phyloP scores from a whole-genome alignment of 116 monocot species.

The Cymodocea nodosa region DNA sequence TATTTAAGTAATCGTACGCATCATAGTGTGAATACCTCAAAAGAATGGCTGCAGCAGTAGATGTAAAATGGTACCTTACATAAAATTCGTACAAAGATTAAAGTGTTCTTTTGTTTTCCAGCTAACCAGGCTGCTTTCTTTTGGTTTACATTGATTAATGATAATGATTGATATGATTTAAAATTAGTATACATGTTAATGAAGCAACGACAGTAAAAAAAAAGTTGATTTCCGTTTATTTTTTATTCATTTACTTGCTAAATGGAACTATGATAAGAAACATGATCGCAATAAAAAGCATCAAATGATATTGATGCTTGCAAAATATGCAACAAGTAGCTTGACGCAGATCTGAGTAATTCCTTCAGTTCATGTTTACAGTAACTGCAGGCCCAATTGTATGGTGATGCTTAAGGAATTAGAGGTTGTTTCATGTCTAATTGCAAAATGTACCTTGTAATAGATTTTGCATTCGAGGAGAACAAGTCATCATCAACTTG shows the following conservation, averaged over 20 bases:
- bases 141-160: too few species aligned
- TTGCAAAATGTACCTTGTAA: conserved; percentile 18
- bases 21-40: not conserved
- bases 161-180: too few species aligned
- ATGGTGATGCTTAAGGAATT: too few species aligned
- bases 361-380: not conserved
- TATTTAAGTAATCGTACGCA: not conserved
- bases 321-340: not conserved
- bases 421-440: not conserved
- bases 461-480: conserved; percentile 11
- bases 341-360: not conserved
- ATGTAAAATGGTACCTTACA: not conserved
- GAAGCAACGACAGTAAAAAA: too few species aligned
- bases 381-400: too few species aligned
- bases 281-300: not conserved
- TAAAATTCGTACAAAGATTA: too few species aligned
- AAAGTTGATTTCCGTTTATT: too few species aligned
- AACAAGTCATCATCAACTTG: conserved; percentile 10
- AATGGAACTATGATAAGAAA: too few species aligned
- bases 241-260: too few species aligned
- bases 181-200: too few species aligned
- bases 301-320: not conserved
- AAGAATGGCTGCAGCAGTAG: not conserved
- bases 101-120: too few species aligned
- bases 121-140: too few species aligned